Conservation (phyloP, 441 rosid genomes). For the Manihot esculenta region DNA sequence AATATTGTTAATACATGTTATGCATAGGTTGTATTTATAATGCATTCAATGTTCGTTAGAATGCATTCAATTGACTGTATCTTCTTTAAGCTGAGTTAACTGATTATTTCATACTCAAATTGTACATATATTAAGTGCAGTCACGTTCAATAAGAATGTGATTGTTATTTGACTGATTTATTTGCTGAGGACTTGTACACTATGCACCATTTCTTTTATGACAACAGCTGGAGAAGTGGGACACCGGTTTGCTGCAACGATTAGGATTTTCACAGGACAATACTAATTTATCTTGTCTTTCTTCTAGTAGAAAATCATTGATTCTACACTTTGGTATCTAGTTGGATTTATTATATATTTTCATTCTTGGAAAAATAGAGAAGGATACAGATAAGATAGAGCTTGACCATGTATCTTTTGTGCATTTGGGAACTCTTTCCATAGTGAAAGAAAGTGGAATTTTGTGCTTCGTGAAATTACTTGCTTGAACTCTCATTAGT, state of each 20-base stretch:
- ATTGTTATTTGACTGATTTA: not conserved
- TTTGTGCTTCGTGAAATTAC: not conserved
- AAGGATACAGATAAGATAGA: too few relatives aligned
- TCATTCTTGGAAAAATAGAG: not conserved
- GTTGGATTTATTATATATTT: not conserved
- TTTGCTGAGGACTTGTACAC: not conserved
- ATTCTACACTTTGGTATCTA: not conserved
- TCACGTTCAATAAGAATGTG: too few relatives aligned
- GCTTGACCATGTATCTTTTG: not conserved
- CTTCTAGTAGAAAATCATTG: not conserved
- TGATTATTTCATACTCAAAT: not conserved
- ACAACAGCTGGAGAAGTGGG: not conserved
- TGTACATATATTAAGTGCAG: not conserved
- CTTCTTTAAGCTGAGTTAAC: not conserved
- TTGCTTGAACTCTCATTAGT: not conserved
- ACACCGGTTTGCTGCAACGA: not conserved
- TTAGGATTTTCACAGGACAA: not conserved
- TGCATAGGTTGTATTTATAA: not conserved
- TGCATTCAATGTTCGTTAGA: not conserved
- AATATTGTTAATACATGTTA: not conserved
- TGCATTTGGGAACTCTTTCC: not conserved
- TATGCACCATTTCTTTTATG: not conserved
- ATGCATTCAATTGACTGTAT: not conserved
- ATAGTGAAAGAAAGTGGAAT: not conserved
- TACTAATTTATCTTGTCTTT: not conserved